These are phyloP conservation scores for Kwoniella shivajii DNA, from an alignment of 1,284 basidiomycete genomes.

Conservation along the genomic window DNA sequence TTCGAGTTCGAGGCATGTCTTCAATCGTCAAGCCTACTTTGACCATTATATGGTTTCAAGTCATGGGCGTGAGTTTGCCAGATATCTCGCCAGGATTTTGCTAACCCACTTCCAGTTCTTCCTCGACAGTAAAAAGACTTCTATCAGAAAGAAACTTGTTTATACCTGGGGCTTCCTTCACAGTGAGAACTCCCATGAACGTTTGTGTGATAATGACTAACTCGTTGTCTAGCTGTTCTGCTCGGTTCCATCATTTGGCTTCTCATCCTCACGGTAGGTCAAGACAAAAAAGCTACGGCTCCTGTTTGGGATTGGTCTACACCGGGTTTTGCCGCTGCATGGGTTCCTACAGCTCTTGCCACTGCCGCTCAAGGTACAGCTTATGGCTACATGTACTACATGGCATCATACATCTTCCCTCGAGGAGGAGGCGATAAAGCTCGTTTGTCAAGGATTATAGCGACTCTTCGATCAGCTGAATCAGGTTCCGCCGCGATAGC, in stretches of 20 bases:
- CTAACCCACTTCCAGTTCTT: slow-evolving; percentile 21
- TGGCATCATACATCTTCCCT: slow-evolving; percentile 26
- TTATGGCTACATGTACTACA: slow-evolving; percentile 27
- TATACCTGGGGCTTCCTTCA: slow-evolving; percentile 18
- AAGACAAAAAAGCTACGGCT: slow-evolving; percentile 1
- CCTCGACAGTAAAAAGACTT: slow-evolving; percentile 40
- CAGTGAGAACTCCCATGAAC: background rate
- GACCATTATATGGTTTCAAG: slow-evolving; percentile 40
- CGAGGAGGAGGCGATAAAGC: slow-evolving; percentile 17
- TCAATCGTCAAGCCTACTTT: slow-evolving; percentile 47
- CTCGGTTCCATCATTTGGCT: slow-evolving; percentile 36
- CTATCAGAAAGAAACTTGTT: slow-evolving; percentile 14
- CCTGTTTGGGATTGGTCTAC: slow-evolving; percentile 38
- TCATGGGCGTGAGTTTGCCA: slow-evolving; percentile 36
- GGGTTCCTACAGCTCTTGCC: slow-evolving; percentile 37
- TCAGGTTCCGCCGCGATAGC: slow-evolving; percentile 26
- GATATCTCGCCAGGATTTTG: background rate
- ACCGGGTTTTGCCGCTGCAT: slow-evolving; percentile 36
- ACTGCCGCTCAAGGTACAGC: slow-evolving; percentile 13
- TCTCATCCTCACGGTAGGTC: slow-evolving; percentile 33
- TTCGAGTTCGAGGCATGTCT: slow-evolving; percentile 48
- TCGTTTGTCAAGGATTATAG: slow-evolving; percentile 24
- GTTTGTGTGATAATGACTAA: background rate
- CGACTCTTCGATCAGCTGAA: slow-evolving; percentile 28
- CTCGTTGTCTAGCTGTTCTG: slow-evolving; percentile 7